phyloP scores from a whole-genome alignment of 192 early-diverging fungal genomes.

The Podochytrium sp. region DNA sequence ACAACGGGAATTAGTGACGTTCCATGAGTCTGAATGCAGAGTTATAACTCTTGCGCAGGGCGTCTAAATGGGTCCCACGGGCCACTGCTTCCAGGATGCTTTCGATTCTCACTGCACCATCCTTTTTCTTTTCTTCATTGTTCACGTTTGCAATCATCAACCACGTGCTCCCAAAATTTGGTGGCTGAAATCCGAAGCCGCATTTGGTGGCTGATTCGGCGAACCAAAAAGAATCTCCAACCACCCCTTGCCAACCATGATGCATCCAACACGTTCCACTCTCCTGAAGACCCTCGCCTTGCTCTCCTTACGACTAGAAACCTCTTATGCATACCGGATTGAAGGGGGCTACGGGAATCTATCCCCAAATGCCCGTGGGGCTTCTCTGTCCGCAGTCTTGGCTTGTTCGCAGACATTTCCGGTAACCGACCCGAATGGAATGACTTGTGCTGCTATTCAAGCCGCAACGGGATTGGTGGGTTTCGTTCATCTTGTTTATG shows the following conservation, averaged over 20 bases:
- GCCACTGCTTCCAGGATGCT: background rate
- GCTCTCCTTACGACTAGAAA: background rate
- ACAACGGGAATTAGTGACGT: background rate
- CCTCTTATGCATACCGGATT: background rate
- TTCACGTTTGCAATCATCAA: background rate
- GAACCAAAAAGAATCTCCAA: background rate
- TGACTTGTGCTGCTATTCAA: background rate
- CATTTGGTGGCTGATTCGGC: background rate
- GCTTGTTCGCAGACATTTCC: background rate
- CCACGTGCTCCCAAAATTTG: background rate
- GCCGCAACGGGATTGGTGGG: conserved; percentile 22
- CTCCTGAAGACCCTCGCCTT: background rate
- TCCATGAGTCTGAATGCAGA: background rate
- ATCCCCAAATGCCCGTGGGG: background rate
- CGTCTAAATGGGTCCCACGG: background rate
- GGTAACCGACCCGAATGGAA: background rate
- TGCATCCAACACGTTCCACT: background rate
- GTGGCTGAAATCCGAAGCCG: background rate
- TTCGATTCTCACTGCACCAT: background rate
- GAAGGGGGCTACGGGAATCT: background rate
- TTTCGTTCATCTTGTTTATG: background rate
- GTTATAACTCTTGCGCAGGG: background rate
- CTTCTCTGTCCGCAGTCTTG: conserved; percentile 2
- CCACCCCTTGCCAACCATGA: background rate
- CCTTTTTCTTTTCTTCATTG: background rate